Percentiles rank a stretch among this genome's conserved stretches.
phyloP scores from a whole-genome alignment of 1,284 basidiomycete genomes.

The Tilletia indica region DNA sequence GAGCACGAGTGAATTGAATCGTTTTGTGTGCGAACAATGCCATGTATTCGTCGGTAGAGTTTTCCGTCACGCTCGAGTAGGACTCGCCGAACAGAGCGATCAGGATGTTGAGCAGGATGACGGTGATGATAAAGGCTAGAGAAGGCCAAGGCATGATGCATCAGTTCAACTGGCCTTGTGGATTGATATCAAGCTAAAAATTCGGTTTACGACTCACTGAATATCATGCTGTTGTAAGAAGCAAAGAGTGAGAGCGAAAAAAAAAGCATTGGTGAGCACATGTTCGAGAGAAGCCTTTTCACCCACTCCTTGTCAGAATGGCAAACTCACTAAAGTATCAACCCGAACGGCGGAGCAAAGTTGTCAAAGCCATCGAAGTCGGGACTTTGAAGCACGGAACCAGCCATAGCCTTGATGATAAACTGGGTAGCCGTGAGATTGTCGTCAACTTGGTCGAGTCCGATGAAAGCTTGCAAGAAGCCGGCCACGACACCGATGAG shows the following conservation, averaged over 20 bases:
- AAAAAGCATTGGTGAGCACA: no score
- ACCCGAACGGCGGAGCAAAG: conserved; percentile 11
- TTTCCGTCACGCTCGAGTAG: conserved; percentile 10
- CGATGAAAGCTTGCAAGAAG: conserved; percentile 16
- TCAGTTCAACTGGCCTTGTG: no score
- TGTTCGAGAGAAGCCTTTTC: no score
- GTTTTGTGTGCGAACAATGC: conserved; percentile 1
- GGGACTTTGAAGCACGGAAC: neutral
- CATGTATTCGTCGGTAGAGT: conserved; percentile 8
- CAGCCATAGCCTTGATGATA: conserved; percentile 14
- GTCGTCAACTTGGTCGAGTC: conserved; percentile 14
- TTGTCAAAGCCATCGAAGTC: conserved; percentile 13
- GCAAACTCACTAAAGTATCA: conserved; percentile 1
- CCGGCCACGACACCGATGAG: conserved; percentile 8
- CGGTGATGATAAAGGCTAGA: conserved; percentile 10
- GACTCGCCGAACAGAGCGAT: neutral
- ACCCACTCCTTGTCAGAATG: no score
- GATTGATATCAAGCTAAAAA: no score
- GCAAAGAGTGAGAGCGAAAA: no score
- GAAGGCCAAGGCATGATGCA: neutral
- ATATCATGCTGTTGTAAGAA: neutral
- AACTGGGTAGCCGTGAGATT: conserved; percentile 8
- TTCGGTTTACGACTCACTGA: neutral
- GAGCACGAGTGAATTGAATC: conserved; percentile 6
- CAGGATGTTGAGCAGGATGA: conserved; percentile 5